Evolutionary conservation across 2,329 filamentous ascomycete genomes (phyloP).

Genomic region (Aureobasidium vineae): DNA sequence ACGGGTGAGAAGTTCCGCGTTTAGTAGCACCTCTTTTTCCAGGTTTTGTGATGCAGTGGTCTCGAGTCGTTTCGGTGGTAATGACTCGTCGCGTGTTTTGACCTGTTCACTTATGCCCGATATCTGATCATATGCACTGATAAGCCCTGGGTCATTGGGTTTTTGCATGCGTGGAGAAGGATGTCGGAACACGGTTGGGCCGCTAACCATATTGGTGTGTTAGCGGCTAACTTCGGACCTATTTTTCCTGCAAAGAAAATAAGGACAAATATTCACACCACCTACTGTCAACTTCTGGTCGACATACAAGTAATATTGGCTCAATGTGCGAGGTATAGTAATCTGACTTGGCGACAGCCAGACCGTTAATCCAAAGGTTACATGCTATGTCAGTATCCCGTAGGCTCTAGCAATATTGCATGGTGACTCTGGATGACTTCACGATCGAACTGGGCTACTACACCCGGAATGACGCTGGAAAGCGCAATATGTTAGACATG

Average conservation of each 20-base stretch:
- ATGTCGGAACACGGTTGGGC: conserved; percentile 5
- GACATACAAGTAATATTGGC: not conserved
- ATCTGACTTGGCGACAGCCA: too few relatives aligned
- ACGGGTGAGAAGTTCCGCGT: not conserved
- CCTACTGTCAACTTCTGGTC: not conserved
- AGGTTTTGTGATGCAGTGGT: not conserved
- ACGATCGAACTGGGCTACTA: not conserved
- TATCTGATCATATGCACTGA: conserved; percentile 15
- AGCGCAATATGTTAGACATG: not conserved
- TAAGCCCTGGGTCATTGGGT: conserved; percentile 12
- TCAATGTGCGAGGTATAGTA: too few relatives aligned
- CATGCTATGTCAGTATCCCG: too few relatives aligned
- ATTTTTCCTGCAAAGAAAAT: not conserved
- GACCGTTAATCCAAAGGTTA: too few relatives aligned
- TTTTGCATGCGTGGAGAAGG: conserved; percentile 8
- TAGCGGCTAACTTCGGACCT: too few relatives aligned
- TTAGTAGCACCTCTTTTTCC: not conserved
- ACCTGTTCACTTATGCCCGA: conserved; percentile 2
- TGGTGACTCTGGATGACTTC: too few relatives aligned
- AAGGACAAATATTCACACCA: not conserved
- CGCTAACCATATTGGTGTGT: conserved; percentile 12
- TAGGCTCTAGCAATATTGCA: too few relatives aligned
- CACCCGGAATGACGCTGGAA: fast-evolving
- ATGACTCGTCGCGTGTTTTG: conserved; percentile 19
- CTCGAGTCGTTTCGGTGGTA: not conserved